Evolutionary conservation across 441 rosid genomes (phyloP).

Genomic region (Euphorbia celastroides): DNA sequence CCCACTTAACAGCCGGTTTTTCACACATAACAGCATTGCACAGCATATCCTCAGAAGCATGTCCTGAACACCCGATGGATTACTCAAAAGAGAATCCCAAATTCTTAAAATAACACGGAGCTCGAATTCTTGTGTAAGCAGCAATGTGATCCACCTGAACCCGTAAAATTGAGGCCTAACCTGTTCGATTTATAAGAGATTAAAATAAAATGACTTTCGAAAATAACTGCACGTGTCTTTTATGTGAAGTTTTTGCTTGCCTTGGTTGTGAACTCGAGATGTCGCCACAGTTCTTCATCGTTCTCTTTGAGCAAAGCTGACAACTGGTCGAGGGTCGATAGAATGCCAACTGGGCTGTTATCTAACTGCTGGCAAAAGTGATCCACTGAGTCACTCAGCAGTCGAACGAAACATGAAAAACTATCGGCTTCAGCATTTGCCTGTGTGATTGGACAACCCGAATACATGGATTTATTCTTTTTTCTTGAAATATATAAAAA

Average conservation of each 20-base stretch:
- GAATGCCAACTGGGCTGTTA: constrained; percentile 59
- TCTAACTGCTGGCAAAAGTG: constrained; percentile 65
- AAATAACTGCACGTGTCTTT: not conserved
- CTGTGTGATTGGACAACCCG: constrained; percentile 24
- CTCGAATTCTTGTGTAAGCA: constrained; percentile 67
- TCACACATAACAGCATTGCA: constrained; percentile 56
- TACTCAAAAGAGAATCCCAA: constrained; percentile 70
- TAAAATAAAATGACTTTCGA: not conserved
- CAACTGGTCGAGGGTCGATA: constrained; percentile 53
- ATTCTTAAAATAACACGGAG: constrained; percentile 56
- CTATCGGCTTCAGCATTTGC: constrained; percentile 65
- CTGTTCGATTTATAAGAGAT: constrained; percentile 28
- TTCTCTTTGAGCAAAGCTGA: constrained; percentile 48
- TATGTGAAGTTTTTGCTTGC: constrained; percentile 21
- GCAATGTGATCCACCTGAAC: constrained; percentile 73
- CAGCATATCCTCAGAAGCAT: constrained; percentile 67
- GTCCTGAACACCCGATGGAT: constrained; percentile 62
- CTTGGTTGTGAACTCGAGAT: constrained; percentile 55
- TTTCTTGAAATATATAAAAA: too few relatives aligned
- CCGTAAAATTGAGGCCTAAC: constrained; percentile 70
- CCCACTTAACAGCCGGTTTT: constrained; percentile 43
- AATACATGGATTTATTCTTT: not conserved
- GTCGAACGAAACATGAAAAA: constrained; percentile 56
- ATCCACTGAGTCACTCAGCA: constrained; percentile 61
- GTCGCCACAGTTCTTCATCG: constrained; percentile 63